Conservation (phyloP, 805 yeast genomes). For the Clavispora fructus region DNA sequence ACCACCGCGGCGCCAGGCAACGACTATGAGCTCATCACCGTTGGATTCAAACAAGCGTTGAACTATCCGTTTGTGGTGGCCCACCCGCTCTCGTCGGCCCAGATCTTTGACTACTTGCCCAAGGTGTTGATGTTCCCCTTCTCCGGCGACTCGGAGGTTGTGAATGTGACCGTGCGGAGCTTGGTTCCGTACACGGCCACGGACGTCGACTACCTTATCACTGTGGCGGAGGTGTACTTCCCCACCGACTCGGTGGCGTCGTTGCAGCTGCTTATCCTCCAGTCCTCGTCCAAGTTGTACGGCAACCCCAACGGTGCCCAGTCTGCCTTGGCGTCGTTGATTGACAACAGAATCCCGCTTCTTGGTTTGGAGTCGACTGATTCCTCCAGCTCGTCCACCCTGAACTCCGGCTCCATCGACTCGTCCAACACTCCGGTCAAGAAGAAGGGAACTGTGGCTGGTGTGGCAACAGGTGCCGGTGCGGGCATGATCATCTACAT, state of each 20-base stretch:
- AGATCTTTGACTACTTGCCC: constrained; percentile 83
- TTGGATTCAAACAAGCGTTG: constrained; percentile 74
- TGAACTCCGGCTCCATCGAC: constrained; percentile 35
- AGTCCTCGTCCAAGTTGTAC: constrained; percentile 56
- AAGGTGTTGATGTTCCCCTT: constrained; percentile 62
- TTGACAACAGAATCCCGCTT: constrained; percentile 67
- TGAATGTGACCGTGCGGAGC: constrained; percentile 53
- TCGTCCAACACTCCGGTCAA: constrained; percentile 9
- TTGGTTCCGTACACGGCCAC: constrained; percentile 69
- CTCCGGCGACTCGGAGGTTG: constrained; percentile 17
- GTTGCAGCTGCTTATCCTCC: constrained; percentile 46
- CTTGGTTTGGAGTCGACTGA: constrained; percentile 33
- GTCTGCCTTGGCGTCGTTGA: constrained; percentile 54
- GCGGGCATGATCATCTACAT: constrained; percentile 69
- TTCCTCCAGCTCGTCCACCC: constrained; percentile 3
- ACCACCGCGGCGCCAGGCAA: constrained; percentile 42
- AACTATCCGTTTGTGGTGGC: constrained; percentile 81
- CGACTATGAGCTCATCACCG: constrained; percentile 51
- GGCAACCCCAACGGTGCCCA: constrained; percentile 52
- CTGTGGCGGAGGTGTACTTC: constrained; percentile 85
- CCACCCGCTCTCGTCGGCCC: constrained; percentile 73
- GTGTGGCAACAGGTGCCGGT: constrained; percentile 78
- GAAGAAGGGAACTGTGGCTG: constrained; percentile 51
- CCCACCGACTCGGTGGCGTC: constrained; percentile 48
- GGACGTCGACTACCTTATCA: constrained; percentile 57